Conservation (phyloP, 176 grass and related monocot species). For the Guadua angustifolia region DNA sequence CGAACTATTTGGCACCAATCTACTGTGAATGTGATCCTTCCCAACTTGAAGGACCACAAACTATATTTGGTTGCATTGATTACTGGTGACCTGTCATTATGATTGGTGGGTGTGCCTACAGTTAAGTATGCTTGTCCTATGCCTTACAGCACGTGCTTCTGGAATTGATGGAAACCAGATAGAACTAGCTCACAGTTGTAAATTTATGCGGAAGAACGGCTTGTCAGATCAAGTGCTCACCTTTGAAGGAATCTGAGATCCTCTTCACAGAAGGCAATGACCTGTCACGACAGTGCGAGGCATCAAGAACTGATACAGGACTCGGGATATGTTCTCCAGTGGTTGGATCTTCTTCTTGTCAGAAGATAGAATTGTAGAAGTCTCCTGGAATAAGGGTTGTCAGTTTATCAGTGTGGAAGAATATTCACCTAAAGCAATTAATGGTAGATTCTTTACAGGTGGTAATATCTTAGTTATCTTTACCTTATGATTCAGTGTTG, state of each 20-base stretch:
- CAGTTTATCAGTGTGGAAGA: not conserved
- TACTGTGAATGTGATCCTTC: slow-evolving; percentile 42
- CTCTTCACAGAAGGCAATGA: slow-evolving; percentile 41
- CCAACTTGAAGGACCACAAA: slow-evolving; percentile 32
- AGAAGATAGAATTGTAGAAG: not conserved
- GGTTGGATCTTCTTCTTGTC: slow-evolving; percentile 40
- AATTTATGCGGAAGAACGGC: not conserved
- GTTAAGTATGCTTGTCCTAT: slow-evolving; percentile 54
- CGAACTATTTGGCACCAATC: slow-evolving; percentile 41
- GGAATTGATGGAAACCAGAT: slow-evolving; percentile 33
- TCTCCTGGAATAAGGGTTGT: slow-evolving; percentile 40
- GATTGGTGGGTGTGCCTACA: slow-evolving; percentile 38
- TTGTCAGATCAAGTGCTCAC: slow-evolving; percentile 48
- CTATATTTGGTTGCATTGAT: slow-evolving; percentile 52
- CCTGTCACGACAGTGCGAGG: slow-evolving; percentile 51
- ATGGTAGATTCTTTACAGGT: not conserved
- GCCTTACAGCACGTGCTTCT: slow-evolving; percentile 37
- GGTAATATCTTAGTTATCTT: not conserved
- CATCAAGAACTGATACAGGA: slow-evolving; percentile 68
- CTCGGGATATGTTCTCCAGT: slow-evolving; percentile 44
- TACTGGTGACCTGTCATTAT: slow-evolving; percentile 46
- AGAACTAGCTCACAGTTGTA: not conserved
- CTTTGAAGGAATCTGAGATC: slow-evolving; percentile 60
- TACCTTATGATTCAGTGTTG: slow-evolving; percentile 45
- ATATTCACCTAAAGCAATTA: not conserved